Evolutionary conservation across 2,329 filamentous ascomycete species (phyloP), one percentile per base, ranked within the genome.

Genomic region (Aspergillus intermedius): DNA sequence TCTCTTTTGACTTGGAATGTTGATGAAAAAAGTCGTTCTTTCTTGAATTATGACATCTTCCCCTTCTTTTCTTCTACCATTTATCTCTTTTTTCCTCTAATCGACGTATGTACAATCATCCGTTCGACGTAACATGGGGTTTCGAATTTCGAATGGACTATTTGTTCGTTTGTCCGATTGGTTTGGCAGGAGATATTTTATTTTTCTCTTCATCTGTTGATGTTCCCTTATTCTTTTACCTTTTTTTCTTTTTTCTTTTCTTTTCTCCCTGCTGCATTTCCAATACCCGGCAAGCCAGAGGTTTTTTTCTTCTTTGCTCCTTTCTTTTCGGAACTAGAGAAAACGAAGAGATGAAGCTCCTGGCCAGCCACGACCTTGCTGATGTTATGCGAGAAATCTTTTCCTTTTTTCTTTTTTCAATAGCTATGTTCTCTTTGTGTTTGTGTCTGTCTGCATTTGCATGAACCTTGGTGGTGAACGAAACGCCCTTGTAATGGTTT

Each of bases 11-110:
- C 25, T 62, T 59, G 63, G 61, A 64, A 64, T 66, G 64, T 67
- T 64, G 64, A 67, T 65, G 57, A 65, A 64, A 56, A 30, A 30
- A 30, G 25, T 30, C 25, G 65, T 60, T 56, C 52, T 60, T 53
- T 57, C 54, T 62, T 62, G 60, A 60, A 58, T 63, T 65, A 66
- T 65, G 61, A 66, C 59, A 63, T 60, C 54, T 46, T 50, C 45
- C 44, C 23, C 44, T 53, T 39, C 12, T 39, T 32, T 43, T 30
- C 39, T 30, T 25, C 28, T n/a, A 21, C n/a, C 15, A n/a, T 53
- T 48, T 46, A 32, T 45, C 48, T 46, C 50, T 42, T 35, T 19
- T 42, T 40, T 48, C 48, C 42, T 39, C n/a, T 9, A 35, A 44
- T 21, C 32, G 15, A 35, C 12, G 23, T 44, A 23, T 42, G 40